phyloP scores from a whole-genome alignment of 2,329 filamentous ascomycete genomes.

The Colletotrichum simmondsii region DNA sequence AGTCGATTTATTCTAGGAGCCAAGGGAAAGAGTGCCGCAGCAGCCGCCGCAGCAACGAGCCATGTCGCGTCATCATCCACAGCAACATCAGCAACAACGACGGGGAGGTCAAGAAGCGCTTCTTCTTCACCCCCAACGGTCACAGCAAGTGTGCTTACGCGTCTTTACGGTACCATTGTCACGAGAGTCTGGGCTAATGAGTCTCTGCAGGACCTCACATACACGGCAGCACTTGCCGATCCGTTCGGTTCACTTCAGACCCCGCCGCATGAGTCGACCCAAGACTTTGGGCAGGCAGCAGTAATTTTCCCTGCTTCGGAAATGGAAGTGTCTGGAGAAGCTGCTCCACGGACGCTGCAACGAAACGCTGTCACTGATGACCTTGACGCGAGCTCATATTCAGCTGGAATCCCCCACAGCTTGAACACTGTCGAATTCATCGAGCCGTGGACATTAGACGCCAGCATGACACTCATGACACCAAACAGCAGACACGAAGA shows the following conservation, averaged over 20 bases:
- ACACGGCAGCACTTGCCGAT: neutral
- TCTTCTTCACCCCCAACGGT: neutral
- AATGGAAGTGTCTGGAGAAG: neutral
- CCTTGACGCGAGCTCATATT: neutral
- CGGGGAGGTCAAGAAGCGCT: neutral
- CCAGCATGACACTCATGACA: neutral
- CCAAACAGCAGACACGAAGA: neutral
- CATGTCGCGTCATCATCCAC: neutral
- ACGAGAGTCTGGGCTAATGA: neutral
- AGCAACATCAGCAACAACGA: neutral
- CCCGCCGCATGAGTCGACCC: neutral
- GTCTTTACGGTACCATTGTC: neutral
- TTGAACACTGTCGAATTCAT: neutral
- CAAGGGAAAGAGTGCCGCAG: neutral
- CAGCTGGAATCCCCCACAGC: neutral
- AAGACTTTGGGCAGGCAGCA: neutral
- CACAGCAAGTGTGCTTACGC: neutral
- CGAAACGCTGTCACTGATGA: neutral
- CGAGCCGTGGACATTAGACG: neutral
- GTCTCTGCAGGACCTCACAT: neutral
- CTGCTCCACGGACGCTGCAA: neutral
- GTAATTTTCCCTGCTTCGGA: neutral
- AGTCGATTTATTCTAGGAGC: neutral
- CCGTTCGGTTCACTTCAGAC: neutral
- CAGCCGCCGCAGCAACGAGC: neutral